Conservation (phyloP, 2,329 filamentous ascomycete genomes). For the Colletotrichum zoysiae region DNA sequence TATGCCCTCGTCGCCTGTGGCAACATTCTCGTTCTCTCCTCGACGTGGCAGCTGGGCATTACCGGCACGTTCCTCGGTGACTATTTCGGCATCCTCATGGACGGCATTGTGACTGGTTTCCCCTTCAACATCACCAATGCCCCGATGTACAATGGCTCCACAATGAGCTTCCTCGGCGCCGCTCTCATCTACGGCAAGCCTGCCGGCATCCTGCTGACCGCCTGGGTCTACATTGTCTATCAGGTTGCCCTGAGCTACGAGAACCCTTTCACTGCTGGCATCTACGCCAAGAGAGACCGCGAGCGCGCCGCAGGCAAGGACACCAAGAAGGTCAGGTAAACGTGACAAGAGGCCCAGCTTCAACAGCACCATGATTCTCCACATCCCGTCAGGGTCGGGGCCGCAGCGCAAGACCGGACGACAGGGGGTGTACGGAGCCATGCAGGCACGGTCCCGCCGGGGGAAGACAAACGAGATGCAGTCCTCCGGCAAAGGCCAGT, state of each 20-base stretch:
- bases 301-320: conserved; percentile 62
- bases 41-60: conserved; percentile 92
- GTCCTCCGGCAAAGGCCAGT: conserved; percentile 27
- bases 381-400: conserved; percentile 28
- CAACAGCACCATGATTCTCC: conserved; percentile 39
- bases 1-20: conserved; percentile 79
- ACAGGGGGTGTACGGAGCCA: conserved; percentile 36
- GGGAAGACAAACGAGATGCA: conserved; percentile 6
- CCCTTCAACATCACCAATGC: conserved; percentile 92
- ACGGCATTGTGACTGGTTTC: conserved; percentile 92
- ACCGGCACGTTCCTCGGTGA: conserved; percentile 97
- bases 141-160: conserved; percentile 97
- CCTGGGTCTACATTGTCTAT: conserved; percentile 82
- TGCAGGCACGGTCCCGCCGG: conserved; percentile 26
- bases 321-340: conserved; percentile 66
- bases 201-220: conserved; percentile 83
- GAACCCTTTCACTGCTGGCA: conserved; percentile 93
- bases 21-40: conserved; percentile 87
- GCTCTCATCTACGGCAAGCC: conserved; percentile 89
- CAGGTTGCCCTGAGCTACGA: conserved; percentile 85
- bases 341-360: conserved; percentile 37
- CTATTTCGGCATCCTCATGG: conserved; percentile 99
- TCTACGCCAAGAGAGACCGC: conserved; percentile 87
- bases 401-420: conserved; percentile 37
- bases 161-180: conserved; percentile 90